Base-by-base conservation (phyloP, 495 filamentous ascomycete genomes). In the Hypoxylon fuscum region DNA sequence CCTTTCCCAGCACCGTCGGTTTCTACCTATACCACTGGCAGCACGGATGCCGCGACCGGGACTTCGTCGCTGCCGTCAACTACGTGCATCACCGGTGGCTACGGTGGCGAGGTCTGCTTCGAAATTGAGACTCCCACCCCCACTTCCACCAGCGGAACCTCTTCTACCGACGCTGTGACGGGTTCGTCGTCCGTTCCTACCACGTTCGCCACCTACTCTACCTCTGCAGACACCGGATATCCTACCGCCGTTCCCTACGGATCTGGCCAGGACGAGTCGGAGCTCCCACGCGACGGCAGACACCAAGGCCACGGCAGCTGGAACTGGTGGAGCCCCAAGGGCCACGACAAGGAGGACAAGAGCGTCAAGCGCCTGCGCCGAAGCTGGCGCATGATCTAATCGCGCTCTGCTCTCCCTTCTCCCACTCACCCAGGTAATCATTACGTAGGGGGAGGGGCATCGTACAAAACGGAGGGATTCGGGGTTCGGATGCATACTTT, bases 21-120 rank as follows among this genome's bases (percentile, higher is more conserved):
- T 9, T 49, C 51, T 17, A 31, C 41, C 11, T 59, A 35, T 29
- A 57, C 60, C 1, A 61, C 59, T 0, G 66, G 48, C 2, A 46
- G 58, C 44, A 61, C 46, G 2, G 62, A 53, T n/a, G 55, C 62
- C 34, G 59, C 52, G 17, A 64, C 68, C 3, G 55, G 27, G 3
- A 51, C 64, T 10, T 47, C 65, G 2, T 22, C 27, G 11, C 20
- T 38, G 20, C 31, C 37, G 10, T 32, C 52, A 10, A 62, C 43
- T 6, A 55, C 57, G 20, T 66, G 66, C 32, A 44, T 53, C 11
- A 18, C 62, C 1, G 65, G 62, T 1, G 65, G 59, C 11, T 67
- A 67, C 48, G 63, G 58, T 5, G 41, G 52, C 5, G 17, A 53
- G 17, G 22, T 62, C 17, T 67, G 53, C 59, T 62, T 62, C 58